A percentile compares a stretch with the other conserved stretches of the same genome.
These are phyloP conservation scores for Novakomyces olei DNA, from an alignment of 805 yeast species.

Conservation along the genomic window DNA sequence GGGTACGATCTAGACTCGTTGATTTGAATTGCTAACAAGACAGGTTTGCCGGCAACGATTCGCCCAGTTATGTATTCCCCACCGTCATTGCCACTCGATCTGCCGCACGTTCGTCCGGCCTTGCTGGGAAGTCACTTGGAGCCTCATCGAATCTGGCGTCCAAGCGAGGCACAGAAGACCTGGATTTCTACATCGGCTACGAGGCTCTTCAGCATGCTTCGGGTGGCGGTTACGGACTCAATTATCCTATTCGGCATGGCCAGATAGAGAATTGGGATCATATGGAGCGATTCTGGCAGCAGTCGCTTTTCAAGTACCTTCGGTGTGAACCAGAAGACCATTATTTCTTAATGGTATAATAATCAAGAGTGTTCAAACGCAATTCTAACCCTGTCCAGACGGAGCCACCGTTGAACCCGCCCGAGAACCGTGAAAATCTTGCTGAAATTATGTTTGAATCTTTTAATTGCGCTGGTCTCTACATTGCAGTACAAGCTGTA, in stretches of 20 bases:
- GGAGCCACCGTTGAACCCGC: constrained; percentile 98
- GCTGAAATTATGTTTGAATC: constrained; percentile 99
- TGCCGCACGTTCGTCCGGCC: constrained; percentile 22
- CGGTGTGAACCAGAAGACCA: constrained; percentile 99
- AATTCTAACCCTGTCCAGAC: constrained; percentile 21
- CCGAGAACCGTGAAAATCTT: constrained; percentile 94
- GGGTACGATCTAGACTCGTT: constrained; percentile 21
- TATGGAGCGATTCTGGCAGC: constrained; percentile 98
- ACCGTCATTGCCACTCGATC: constrained; percentile 71
- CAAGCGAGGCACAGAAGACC: constrained; percentile 79
- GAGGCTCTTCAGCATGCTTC: constrained; percentile 84
- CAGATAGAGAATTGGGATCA: constrained; percentile 99
- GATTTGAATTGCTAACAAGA: not conserved
- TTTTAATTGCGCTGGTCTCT: constrained; percentile 94
- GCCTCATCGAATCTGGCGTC: constrained; percentile 27
- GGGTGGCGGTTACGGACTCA: constrained; percentile 40
- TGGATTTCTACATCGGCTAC: constrained; percentile 87
- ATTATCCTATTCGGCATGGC: constrained; percentile 90
- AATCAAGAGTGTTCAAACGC: not conserved
- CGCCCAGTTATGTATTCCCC: constrained; percentile 93
- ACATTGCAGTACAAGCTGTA: constrained; percentile 97
- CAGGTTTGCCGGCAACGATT: constrained; percentile 82
- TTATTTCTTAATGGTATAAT: constrained; percentile 43
- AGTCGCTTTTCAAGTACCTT: constrained; percentile 82
- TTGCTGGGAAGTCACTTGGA: constrained; percentile 17